Evolutionary conservation across 2,329 filamentous ascomycete species (phyloP).

Genomic region (Sporothrix sp.): DNA sequence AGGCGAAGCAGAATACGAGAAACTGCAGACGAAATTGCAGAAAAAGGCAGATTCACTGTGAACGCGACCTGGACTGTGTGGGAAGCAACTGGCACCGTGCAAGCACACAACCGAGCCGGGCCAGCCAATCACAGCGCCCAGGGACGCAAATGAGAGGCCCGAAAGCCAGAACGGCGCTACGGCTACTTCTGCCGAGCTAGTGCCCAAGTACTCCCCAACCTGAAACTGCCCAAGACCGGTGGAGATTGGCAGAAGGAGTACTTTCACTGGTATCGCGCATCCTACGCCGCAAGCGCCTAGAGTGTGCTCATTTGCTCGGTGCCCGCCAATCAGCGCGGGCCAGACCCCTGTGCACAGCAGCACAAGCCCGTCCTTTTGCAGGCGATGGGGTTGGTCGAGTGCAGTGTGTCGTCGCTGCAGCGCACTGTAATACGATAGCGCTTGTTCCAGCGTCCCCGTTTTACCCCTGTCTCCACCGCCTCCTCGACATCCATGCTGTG

Average conservation of each 20-base stretch:
- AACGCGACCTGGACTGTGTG: neutral
- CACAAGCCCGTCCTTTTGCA: neutral
- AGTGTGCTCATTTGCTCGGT: slow-evolving; percentile 2
- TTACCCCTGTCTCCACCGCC: neutral
- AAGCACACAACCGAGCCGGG: neutral
- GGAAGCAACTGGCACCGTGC: too few species aligned
- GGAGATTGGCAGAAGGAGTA: neutral
- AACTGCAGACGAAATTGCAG: neutral
- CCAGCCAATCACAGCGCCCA: neutral
- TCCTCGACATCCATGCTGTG: too few species aligned
- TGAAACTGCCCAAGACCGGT: slow-evolving; percentile 4
- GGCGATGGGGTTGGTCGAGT: too few species aligned
- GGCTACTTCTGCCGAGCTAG: neutral
- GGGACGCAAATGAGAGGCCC: neutral
- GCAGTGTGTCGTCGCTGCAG: too few species aligned
- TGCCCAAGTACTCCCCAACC: neutral
- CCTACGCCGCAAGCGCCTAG: slow-evolving; percentile 2
- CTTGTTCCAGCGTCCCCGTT: neutral
- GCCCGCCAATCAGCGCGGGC: slow-evolving; percentile 2
- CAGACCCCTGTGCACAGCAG: neutral
- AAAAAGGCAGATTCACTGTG: neutral
- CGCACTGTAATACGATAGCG: too few species aligned
- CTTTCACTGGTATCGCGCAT: neutral
- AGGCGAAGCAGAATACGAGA: neutral
- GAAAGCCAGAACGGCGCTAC: neutral